Base-by-base conservation (phyloP, 1,284 basidiomycete species). In the Filobasidium uniguttulatum region DNA sequence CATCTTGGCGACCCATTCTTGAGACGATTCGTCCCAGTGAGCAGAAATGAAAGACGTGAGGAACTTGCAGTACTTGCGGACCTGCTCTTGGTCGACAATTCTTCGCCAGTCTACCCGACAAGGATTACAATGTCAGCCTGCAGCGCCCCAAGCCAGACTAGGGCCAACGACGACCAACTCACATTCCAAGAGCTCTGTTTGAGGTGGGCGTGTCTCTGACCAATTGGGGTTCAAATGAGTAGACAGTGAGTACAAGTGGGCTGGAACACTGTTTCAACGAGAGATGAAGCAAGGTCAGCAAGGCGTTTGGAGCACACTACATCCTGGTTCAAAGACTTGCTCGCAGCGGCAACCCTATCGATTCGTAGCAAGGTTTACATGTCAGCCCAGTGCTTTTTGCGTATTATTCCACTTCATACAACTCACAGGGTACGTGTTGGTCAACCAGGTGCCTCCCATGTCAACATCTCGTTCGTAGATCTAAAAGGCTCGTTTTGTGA, bases 321-420 rank as follows among this genome's bases (percentile, higher is more conserved):
- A 31, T 47, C n/a, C 46, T 35, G 22, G 22, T 12, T 23, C 9
- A 14, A 12, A 35, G 10, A 56, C 61, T 56, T 31, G 59, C 61
- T 63, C 62, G 59, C 60, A 63, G 33, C 62, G 60, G 51, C 62
- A 63, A 9, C 62, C 62, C 53, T 54, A 33, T 14, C 22, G 41
- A 46, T 5, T 3, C 25, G 26, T 3, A 5, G n/a, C 22, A 17
- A 52, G 54, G 49, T 22, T 3, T 22, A 44, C 37, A 35, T 53
- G 15, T 19, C 22, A 38, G 20, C 5, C 44, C 26, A n/a, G n/a
- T n/a, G n/a, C n/a, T n/a, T n/a, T n/a, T n/a, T n/a, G n/a, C n/a
- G n/a, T n/a, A n/a, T n/a, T n/a, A n/a, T n/a, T n/a, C n/a, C n/a
- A n/a, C n/a, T n/a, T n/a, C n/a, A n/a, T n/a, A 57, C 55, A 9